Base-by-base conservation (phyloP, 371 early-diverging fungal species). In the Syncephalastrum contaminatum region DNA sequence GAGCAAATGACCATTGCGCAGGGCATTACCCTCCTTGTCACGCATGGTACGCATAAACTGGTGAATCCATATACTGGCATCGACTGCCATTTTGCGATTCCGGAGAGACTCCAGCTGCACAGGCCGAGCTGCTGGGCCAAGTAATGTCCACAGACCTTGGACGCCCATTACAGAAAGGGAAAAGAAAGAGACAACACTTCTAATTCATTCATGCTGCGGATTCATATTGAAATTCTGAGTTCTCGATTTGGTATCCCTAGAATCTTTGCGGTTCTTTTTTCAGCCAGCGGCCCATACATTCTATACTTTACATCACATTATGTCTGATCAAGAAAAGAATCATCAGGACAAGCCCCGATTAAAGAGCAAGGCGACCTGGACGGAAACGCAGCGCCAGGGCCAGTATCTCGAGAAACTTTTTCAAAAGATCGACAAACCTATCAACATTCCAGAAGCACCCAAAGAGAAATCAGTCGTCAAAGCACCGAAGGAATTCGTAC, bases 1-100 rank as follows among this genome's bases (percentile, higher is more conserved):
- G n/a, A 93, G 64, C 13, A 97, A 70, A 62, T 95, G 96, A 0
- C 92, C 93, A 63, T 92, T 90, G 18, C 73, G 73, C 40, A 96
- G 54, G 14, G 86, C 81, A 58, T 93, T 84, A 12, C 96, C 97
- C 44, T 91, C 87, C 39, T 77, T 81, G 75, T 94, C 94, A 20
- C 89, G 86, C 90, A 97, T 91, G 4, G 95, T 94, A 54, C 92
- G 90, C 54, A 95, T 69, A 62, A 97, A 95, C 75, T 97, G 97
- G 67, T 97, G 90, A 27, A 97, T 83, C 99, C 99, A 98, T 45
- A 98, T 97, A 53, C 90, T 89, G 12, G 97, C 97, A 82, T 98
- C 97, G 14, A 97, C 84, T 3, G 96, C 97, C 47, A 97, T 71
- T 44, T 79, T 72, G 54, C 88, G 86, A 60, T 88, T 83, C 7